A percentile compares a stretch with the other conserved stretches of the same genome.
phyloP scores from a whole-genome alignment of 176 grass and related monocot species.

The Elymus sibiricus region DNA sequence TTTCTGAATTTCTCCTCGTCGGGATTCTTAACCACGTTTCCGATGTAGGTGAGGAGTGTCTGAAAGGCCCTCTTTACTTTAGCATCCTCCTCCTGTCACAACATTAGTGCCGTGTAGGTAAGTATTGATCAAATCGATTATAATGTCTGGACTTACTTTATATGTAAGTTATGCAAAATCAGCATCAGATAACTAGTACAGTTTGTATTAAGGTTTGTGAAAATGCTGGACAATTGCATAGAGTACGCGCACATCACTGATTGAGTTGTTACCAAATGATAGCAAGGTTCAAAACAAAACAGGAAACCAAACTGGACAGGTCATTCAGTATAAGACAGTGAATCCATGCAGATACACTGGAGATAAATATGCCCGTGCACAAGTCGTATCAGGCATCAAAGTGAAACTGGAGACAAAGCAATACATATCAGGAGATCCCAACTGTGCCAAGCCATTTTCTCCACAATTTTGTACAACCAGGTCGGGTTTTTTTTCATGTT shows the following conservation, averaged over 20 bases:
- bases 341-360: neutral
- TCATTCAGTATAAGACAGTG: neutral
- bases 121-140: neutral
- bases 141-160: neutral
- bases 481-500: neutral
- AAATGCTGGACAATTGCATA: neutral
- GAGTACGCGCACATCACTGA: neutral
- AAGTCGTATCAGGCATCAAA: neutral
- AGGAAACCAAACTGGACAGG: neutral
- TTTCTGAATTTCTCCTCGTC: constrained; percentile 97
- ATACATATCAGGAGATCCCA: neutral
- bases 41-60: constrained; percentile 81
- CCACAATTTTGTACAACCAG: neutral
- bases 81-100: constrained; percentile 68
- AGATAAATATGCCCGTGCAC: neutral
- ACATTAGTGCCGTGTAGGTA: neutral
- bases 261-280: neutral
- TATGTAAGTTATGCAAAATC: neutral
- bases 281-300: neutral
- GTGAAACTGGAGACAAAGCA: neutral
- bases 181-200: neutral
- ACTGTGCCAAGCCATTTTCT: neutral
- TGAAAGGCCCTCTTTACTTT: constrained; percentile 92
- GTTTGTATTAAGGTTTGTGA: neutral
- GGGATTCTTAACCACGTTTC: constrained; percentile 76